A percentile compares a stretch with the other conserved stretches of the same genome.
Conservation (phyloP, 163 green algal genomes). For the Scenedesmus sp. region DNA sequence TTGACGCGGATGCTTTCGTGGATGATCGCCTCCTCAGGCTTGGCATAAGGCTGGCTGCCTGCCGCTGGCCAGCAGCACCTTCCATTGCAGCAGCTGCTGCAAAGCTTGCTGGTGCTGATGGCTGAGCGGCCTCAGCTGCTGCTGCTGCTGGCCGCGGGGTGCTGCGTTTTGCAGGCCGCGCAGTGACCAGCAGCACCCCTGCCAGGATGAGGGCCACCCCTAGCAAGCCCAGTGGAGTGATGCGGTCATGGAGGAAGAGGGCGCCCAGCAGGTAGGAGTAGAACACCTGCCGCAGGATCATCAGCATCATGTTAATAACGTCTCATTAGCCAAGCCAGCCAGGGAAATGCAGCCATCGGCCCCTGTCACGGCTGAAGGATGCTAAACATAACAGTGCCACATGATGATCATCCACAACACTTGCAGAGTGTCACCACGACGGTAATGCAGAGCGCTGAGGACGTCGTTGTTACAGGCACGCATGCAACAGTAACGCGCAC, state of each 20-base stretch:
- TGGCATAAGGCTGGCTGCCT: background rate
- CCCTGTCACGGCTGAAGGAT: too few species aligned
- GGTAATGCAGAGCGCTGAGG: too few species aligned
- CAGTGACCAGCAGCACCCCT: constrained; percentile 27
- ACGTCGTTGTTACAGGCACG: background rate
- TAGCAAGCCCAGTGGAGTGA: background rate
- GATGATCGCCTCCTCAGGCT: background rate
- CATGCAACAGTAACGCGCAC: background rate
- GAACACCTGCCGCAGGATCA: background rate
- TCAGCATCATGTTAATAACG: background rate
- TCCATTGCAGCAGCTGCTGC: constrained; percentile 9
- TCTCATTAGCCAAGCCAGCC: background rate
- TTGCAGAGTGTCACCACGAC: too few species aligned
- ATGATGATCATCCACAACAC: background rate
- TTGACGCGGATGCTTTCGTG: background rate
- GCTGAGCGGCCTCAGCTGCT: constrained; percentile 4
- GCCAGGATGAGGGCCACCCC: constrained; percentile 15
- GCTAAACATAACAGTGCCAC: background rate
- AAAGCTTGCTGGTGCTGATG: background rate
- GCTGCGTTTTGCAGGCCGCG: background rate
- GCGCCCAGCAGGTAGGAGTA: constrained; percentile 34
- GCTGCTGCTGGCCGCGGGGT: background rate
- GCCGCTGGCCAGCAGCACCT: background rate
- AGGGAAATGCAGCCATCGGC: too few species aligned
- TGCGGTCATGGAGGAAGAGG: constrained; percentile 29